A percentile compares a stretch with the other conserved stretches of the same genome.
Conservation (phyloP, 1,284 basidiomycete genomes). For the Heliocybe sulcata region DNA sequence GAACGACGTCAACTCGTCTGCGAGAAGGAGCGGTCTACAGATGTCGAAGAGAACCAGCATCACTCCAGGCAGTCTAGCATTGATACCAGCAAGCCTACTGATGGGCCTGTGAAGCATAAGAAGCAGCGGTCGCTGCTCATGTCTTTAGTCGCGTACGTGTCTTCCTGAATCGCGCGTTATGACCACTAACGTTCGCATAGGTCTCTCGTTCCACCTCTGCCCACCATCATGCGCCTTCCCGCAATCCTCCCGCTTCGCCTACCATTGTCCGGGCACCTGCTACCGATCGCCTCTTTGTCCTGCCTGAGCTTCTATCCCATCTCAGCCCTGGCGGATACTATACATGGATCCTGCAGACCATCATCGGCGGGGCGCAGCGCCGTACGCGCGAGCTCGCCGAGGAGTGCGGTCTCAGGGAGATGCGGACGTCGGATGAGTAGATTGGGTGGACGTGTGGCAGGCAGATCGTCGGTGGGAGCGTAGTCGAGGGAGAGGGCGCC, state of each 20-base stretch:
- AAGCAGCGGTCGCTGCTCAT: slow-evolving; percentile 61
- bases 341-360: slow-evolving; percentile 47
- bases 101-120: slow-evolving; percentile 31
- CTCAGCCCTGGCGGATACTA: slow-evolving; percentile 35
- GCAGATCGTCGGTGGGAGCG: slow-evolving; percentile 1
- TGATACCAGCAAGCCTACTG: slow-evolving; percentile 12
- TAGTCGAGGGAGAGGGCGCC: slow-evolving; percentile 8
- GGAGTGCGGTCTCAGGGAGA: slow-evolving; percentile 16
- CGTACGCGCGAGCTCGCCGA: slow-evolving; percentile 40
- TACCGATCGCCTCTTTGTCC: slow-evolving; percentile 61
- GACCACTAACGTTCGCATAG: slow-evolving; percentile 15
- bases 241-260: slow-evolving; percentile 10
- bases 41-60: slow-evolving; percentile 10
- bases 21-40: slow-evolving; percentile 27
- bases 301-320: slow-evolving; percentile 33
- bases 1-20: slow-evolving; percentile 42
- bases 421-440: neutral
- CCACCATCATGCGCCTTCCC: neutral
- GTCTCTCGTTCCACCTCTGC: slow-evolving; percentile 25
- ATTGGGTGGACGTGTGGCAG: slow-evolving; percentile 3
- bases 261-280: slow-evolving; percentile 35
- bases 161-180: neutral
- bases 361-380: slow-evolving; percentile 39
- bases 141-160: slow-evolving; percentile 55
- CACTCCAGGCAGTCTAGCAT: slow-evolving; percentile 7